Evolutionary conservation across 2,329 filamentous ascomycete genomes (phyloP), one percentile per base, ranked within the genome.

Genomic region (Didymella arachidicola): DNA sequence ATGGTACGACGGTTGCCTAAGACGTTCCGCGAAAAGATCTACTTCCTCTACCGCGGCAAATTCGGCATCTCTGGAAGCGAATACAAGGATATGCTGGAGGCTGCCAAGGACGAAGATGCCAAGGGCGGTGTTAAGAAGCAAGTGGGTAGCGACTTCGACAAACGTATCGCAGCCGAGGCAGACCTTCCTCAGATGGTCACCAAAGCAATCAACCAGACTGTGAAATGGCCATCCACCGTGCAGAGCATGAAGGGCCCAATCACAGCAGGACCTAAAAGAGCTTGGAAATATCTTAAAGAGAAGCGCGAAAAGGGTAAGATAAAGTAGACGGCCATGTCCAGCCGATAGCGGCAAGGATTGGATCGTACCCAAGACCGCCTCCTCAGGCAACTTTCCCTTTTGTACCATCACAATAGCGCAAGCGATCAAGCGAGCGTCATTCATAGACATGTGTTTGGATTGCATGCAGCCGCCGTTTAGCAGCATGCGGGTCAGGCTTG

Each of bases 1-100:
- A 99, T 99, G 92, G 94, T 99, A 10, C 88, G 95, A 5, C 89
- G 95, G 12, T 82, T 99, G 11, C 95, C 95, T 4, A 89, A 90
- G 69, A 84, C 88, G 6, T 98, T 99, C 83, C 87, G 95, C 36
- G 87, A 90, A 53, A 93, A 92, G 59, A 82, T 99, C 0, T 99
- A 99, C 79, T 97, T 97, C 77, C 88, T 93, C 70, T 99, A 97
- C 77, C 93, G 97, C 76, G 88, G 89, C 74, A 94, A 96, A 71
- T 96, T 93, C 71, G 85, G 86, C 55, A 95, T 99, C 42, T 92
- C 94, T 0, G 87, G 88, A 16, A 84, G 86, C 4, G 92, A 97
- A 54, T 99, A 97, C 76, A 83, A 91, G 70, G 84, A 87, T 70
- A 93, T 98, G 87, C 89, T 97, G 77, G 85, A 91, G 59, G 85